Evolutionary conservation across 2,329 filamentous ascomycete genomes (phyloP).

Genomic region (Phialophora macrospora): DNA sequence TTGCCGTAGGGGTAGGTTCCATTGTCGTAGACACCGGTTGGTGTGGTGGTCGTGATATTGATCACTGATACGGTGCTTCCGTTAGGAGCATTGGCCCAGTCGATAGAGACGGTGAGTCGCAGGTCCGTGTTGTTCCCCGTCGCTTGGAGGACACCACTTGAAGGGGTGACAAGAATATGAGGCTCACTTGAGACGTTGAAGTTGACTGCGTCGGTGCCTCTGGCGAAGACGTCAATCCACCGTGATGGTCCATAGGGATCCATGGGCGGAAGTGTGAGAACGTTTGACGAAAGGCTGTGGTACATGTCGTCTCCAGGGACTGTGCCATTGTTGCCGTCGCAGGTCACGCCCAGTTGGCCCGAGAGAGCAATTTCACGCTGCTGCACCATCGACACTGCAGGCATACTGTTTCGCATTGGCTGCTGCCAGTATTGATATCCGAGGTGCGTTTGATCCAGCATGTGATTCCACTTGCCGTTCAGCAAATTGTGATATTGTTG

Average conservation of each 20-base stretch:
- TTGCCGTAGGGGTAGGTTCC: conserved; percentile 38
- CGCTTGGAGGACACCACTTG: conserved; percentile 56
- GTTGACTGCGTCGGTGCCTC: conserved; percentile 59
- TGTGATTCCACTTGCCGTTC: conserved; percentile 66
- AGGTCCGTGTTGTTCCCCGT: conserved; percentile 54
- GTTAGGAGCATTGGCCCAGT: conserved; percentile 58
- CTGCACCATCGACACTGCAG: conserved; percentile 65
- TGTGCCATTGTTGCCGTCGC: conserved; percentile 69
- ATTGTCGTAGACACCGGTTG: conserved; percentile 29
- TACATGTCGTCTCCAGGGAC: conserved; percentile 70
- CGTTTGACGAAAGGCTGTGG: conserved; percentile 57
- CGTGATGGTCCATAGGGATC: conserved; percentile 63
- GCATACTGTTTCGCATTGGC: conserved; percentile 71
- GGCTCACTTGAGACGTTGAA: conserved; percentile 58
- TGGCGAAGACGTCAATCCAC: conserved; percentile 68
- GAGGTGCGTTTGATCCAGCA: conserved; percentile 62
- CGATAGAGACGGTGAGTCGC: conserved; percentile 60
- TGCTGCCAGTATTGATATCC: conserved; percentile 68
- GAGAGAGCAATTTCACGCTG: conserved; percentile 62
- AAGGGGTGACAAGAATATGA: conserved; percentile 60
- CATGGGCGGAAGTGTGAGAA: conserved; percentile 60
- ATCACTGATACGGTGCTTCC: conserved; percentile 45
- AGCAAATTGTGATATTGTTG: conserved; percentile 63
- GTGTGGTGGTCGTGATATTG: conserved; percentile 41
- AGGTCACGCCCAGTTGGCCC: conserved; percentile 66